Evolutionary conservation across 2,329 filamentous ascomycete genomes (phyloP).

Genomic region (Curvularia eragrostidis): DNA sequence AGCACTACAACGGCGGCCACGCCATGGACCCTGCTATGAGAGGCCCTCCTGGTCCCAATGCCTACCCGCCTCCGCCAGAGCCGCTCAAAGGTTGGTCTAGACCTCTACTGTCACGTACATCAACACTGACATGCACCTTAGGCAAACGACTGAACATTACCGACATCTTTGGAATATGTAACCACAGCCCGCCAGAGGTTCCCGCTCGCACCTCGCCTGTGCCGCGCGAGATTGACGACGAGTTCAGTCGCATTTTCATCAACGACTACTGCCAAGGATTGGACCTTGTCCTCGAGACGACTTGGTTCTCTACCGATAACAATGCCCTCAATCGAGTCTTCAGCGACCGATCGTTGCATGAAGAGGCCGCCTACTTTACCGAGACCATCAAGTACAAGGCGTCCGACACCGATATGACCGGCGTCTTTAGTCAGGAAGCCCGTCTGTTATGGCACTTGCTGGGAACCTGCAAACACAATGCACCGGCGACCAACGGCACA

Average conservation of each 20-base stretch:
- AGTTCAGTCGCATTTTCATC: slow-evolving; percentile 42
- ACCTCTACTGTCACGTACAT: neutral
- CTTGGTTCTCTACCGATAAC: slow-evolving; percentile 74
- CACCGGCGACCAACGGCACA: slow-evolving; percentile 46
- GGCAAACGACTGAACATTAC: slow-evolving; percentile 45
- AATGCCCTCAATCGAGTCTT: slow-evolving; percentile 58
- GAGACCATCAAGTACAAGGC: slow-evolving; percentile 43
- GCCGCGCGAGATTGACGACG: slow-evolving; percentile 40
- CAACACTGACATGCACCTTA: slow-evolving; percentile 25
- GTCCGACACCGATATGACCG: slow-evolving; percentile 39
- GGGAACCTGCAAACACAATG: slow-evolving; percentile 57
- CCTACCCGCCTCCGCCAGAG: slow-evolving; percentile 27
- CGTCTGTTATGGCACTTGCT: slow-evolving; percentile 67
- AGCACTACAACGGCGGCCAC: slow-evolving; percentile 45
- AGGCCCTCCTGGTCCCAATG: slow-evolving; percentile 27
- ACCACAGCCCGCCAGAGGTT: slow-evolving; percentile 47
- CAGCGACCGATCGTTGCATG: slow-evolving; percentile 53
- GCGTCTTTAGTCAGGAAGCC: slow-evolving; percentile 62
- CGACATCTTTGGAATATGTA: slow-evolving; percentile 46
- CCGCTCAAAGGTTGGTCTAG: slow-evolving; percentile 39
- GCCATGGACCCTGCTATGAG: slow-evolving; percentile 43
- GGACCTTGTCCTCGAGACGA: slow-evolving; percentile 66
- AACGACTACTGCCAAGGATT: slow-evolving; percentile 47
- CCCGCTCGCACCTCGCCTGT: slow-evolving; percentile 38
- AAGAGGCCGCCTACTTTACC: slow-evolving; percentile 46